These are phyloP conservation scores for Alectoria sarmentosa DNA, from an alignment of 495 filamentous ascomycete species.

Conservation along the genomic window DNA sequence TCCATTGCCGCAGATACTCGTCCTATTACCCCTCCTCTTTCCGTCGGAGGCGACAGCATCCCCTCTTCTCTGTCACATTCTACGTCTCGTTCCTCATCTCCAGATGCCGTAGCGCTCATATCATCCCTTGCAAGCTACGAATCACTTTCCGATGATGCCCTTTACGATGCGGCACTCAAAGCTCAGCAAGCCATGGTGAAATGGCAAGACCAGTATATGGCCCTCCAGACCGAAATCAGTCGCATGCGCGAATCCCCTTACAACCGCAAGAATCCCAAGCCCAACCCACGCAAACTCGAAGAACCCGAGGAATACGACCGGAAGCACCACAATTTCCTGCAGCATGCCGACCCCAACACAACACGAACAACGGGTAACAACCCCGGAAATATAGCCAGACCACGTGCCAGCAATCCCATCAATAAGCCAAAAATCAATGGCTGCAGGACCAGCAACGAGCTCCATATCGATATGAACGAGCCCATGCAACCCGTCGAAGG, in stretches of 20 bases:
- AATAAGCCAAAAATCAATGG: slow-evolving; percentile 8
- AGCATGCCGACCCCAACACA: background rate
- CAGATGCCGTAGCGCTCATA: background rate
- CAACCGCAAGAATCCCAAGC: slow-evolving; percentile 6
- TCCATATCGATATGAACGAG: slow-evolving; percentile 4
- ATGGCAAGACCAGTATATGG: slow-evolving; percentile 59
- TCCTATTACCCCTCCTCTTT: background rate
- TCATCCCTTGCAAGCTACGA: background rate
- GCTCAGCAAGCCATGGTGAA: slow-evolving; percentile 45
- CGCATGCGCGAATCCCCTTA: background rate
- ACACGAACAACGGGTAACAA: slow-evolving; percentile 19
- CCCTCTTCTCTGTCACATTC: background rate
- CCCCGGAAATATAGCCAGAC: slow-evolving; percentile 25
- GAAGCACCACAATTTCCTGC: background rate
- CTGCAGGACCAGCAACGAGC: slow-evolving; percentile 38
- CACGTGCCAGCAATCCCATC: background rate
- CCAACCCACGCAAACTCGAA: slow-evolving; percentile 26
- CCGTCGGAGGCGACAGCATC: slow-evolving; percentile 27
- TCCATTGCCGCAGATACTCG: background rate
- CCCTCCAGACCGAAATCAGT: slow-evolving; percentile 51
- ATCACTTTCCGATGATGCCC: slow-evolving; percentile 14
- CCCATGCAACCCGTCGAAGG: background rate
- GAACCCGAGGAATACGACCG: background rate
- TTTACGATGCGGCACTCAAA: slow-evolving; percentile 48
- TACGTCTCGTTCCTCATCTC: background rate